Evolutionary conservation across 2,329 filamentous ascomycete species (phyloP).

Genomic region (Ampelomyces quisqualis): DNA sequence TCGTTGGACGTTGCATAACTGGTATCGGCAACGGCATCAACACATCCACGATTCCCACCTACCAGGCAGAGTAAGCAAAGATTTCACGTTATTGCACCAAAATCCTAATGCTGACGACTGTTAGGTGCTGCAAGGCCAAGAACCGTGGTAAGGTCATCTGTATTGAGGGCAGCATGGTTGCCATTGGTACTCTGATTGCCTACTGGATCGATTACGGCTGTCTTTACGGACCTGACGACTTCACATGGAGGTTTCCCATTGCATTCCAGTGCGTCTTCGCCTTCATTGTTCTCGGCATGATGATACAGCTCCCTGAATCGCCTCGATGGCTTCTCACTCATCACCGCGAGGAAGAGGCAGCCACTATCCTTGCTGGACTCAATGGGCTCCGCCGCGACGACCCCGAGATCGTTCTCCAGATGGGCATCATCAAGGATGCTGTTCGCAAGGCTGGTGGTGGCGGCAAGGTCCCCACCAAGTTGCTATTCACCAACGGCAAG

Average conservation of each 20-base stretch:
- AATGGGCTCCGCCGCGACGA: conserved; percentile 52
- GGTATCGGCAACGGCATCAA: conserved; percentile 58
- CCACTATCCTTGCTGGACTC: conserved; percentile 51
- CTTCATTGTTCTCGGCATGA: conserved; percentile 35
- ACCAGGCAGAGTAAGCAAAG: conserved; percentile 51
- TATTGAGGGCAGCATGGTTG: conserved; percentile 55
- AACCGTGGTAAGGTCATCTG: conserved; percentile 62
- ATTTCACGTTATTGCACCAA: neutral
- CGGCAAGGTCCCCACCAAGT: conserved; percentile 42
- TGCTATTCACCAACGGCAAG: conserved; percentile 61
- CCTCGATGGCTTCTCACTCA: conserved; percentile 39
- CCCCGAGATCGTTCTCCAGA: conserved; percentile 58
- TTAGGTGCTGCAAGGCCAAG: conserved; percentile 49
- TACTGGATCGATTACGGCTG: conserved; percentile 55
- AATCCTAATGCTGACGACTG: conserved; percentile 1
- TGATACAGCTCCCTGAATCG: conserved; percentile 39
- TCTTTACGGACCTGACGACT: conserved; percentile 30
- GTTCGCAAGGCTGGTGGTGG: conserved; percentile 41
- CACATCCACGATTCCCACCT: conserved; percentile 55
- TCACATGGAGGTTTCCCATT: conserved; percentile 54
- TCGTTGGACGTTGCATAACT: conserved; percentile 54
- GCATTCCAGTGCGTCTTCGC: conserved; percentile 55
- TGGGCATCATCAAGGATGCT: conserved; percentile 63
- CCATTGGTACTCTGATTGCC: conserved; percentile 52
- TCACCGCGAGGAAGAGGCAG: conserved; percentile 50